Percentiles rank a stretch among this genome's conserved stretches.
Evolutionary conservation across 495 filamentous ascomycete species (phyloP).

Genomic region (Staphylotrichum longicolle): DNA sequence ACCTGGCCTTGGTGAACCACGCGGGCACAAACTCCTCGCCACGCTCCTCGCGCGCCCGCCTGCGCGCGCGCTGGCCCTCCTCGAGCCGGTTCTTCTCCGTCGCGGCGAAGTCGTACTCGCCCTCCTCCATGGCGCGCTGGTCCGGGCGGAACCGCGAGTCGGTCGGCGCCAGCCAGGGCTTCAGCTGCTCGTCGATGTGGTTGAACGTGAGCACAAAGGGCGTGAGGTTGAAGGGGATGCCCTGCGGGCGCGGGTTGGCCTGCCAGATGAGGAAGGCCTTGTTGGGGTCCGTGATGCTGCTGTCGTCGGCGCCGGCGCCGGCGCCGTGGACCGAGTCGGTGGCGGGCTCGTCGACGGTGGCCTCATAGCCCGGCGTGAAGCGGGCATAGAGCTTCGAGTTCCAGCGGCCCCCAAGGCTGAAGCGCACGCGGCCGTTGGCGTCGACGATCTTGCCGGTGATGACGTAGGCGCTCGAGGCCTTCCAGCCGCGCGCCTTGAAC

Average conservation of each 20-base stretch:
- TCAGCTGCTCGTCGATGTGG: constrained; percentile 72
- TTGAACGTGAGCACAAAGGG: constrained; percentile 95
- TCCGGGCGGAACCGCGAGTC: constrained; percentile 89
- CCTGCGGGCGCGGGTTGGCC: constrained; percentile 71
- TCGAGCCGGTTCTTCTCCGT: constrained; percentile 93
- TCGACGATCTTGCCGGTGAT: constrained; percentile 82
- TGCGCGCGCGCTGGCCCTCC: constrained; percentile 81
- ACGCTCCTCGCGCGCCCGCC: constrained; percentile 66
- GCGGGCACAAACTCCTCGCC: constrained; percentile 81
- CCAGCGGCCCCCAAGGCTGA: constrained; percentile 92
- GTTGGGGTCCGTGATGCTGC: constrained; percentile 50
- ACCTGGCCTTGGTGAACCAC: constrained; percentile 76
- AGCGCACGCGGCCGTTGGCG: constrained; percentile 66
- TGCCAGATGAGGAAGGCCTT: constrained; percentile 93
- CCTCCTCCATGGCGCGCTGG: constrained; percentile 98
- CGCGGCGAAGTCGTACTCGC: constrained; percentile 89
- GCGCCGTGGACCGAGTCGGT: constrained; percentile 38
- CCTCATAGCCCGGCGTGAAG: constrained; percentile 86
- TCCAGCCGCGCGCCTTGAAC: constrained; percentile 96
- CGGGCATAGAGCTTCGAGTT: constrained; percentile 97
- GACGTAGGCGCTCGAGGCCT: constrained; percentile 82
- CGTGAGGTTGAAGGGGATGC: constrained; percentile 94
- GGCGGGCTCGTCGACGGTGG: constrained; percentile 56
- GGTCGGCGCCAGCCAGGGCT: constrained; percentile 76
- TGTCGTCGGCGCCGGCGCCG: constrained; percentile 53